phyloP scores from a whole-genome alignment of 2,329 filamentous ascomycete species.

The Diaporthe citriasiana region DNA sequence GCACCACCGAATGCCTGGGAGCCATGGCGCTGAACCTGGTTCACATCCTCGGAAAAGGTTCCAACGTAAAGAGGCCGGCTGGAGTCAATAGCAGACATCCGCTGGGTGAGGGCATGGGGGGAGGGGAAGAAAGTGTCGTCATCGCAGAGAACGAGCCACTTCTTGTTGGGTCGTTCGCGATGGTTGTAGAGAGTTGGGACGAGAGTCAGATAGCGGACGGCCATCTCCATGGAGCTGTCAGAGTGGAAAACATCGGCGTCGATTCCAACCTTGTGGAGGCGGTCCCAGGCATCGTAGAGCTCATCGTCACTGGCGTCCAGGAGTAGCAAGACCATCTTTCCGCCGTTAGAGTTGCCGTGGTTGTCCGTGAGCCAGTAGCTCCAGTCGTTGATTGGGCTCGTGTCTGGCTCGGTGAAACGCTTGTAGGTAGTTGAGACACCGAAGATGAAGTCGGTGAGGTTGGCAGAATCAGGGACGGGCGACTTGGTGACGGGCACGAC shows the following conservation, averaged over 20 bases:
- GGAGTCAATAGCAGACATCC: slow-evolving; percentile 66
- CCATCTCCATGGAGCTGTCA: slow-evolving; percentile 68
- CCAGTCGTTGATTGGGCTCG: slow-evolving; percentile 70
- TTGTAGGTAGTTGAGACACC: slow-evolving; percentile 71
- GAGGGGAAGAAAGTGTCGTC: slow-evolving; percentile 77
- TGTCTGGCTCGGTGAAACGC: slow-evolving; percentile 65
- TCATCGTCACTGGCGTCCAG: slow-evolving; percentile 66
- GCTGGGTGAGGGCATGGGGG: slow-evolving; percentile 66
- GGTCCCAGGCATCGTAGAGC: slow-evolving; percentile 62
- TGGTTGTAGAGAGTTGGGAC: slow-evolving; percentile 69
- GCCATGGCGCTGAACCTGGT: slow-evolving; percentile 71
- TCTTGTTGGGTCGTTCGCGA: slow-evolving; percentile 61
- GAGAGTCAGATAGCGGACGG: slow-evolving; percentile 69
- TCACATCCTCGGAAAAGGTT: slow-evolving; percentile 72
- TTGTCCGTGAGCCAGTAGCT: slow-evolving; percentile 72
- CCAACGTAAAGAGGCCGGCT: slow-evolving; percentile 70
- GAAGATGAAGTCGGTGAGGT: slow-evolving; percentile 71
- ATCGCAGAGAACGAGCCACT: slow-evolving; percentile 74
- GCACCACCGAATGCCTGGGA: slow-evolving; percentile 75
- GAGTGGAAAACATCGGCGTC: slow-evolving; percentile 71
- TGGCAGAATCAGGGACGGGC: slow-evolving; percentile 63
- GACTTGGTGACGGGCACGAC: slow-evolving; percentile 66
- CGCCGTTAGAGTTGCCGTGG: slow-evolving; percentile 68
- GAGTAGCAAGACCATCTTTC: slow-evolving; percentile 68
- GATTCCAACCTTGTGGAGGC: slow-evolving; percentile 64